Evolutionary conservation across 2,329 filamentous ascomycete species (phyloP).

Genomic region (Plectosphaerella plurivora): DNA sequence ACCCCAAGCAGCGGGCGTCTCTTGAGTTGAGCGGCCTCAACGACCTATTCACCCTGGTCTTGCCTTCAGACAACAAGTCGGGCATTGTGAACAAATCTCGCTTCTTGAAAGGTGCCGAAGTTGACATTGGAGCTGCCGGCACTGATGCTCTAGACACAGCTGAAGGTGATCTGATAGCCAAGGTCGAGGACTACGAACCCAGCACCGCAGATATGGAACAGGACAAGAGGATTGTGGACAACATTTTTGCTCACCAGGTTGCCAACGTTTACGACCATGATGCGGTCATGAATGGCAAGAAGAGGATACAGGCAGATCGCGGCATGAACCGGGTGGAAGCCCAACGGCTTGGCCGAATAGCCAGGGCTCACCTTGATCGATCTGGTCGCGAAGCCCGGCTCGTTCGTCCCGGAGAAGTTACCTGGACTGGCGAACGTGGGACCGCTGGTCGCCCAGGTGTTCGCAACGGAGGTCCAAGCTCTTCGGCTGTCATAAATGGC

Average conservation of each 20-base stretch:
- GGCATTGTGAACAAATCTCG: background rate
- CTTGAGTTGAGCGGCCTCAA: constrained; percentile 89
- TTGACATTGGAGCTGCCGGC: constrained; percentile 30
- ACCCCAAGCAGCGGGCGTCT: constrained; percentile 87
- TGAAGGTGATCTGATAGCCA: constrained; percentile 12
- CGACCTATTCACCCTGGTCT: constrained; percentile 80
- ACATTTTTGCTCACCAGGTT: constrained; percentile 82
- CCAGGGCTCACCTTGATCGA: constrained; percentile 69
- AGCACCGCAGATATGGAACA: constrained; percentile 37
- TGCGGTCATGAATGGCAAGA: constrained; percentile 75
- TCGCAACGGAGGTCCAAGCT: constrained; percentile 46
- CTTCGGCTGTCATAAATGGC: constrained; percentile 50
- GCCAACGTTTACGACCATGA: constrained; percentile 94
- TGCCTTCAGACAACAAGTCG: constrained; percentile 47
- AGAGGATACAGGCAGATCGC: constrained; percentile 67
- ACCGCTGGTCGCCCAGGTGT: constrained; percentile 66
- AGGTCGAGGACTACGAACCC: constrained; percentile 39
- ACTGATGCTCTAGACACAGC: constrained; percentile 2
- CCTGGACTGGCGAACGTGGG: constrained; percentile 87
- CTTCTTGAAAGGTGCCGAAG: constrained; percentile 83
- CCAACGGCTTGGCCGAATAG: constrained; percentile 70
- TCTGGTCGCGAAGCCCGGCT: constrained; percentile 68
- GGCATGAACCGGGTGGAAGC: constrained; percentile 79
- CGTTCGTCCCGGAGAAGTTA: constrained; percentile 78
- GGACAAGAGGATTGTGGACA: constrained; percentile 78